These are phyloP conservation scores for Mesotaenium endlicherianum DNA, from an alignment of 139 green algal genomes.

Conservation along the genomic window DNA sequence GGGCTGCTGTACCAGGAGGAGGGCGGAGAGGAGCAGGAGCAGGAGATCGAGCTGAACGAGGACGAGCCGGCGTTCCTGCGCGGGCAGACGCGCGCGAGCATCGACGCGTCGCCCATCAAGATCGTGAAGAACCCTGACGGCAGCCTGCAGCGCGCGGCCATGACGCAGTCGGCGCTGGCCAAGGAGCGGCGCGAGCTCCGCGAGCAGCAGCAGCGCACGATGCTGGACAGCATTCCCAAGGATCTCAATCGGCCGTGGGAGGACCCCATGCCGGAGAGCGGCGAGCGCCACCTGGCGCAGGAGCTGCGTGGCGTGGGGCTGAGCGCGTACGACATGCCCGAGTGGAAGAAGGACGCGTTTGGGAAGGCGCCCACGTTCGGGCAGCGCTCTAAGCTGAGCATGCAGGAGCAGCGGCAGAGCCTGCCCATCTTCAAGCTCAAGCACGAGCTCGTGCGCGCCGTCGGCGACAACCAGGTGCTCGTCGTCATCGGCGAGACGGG, in stretches of 20 bases:
- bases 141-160: slow-evolving; percentile 90
- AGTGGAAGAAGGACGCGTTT: slow-evolving; percentile 72
- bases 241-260: slow-evolving; percentile 94
- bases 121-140: slow-evolving; percentile 99
- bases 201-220: slow-evolving; percentile 90
- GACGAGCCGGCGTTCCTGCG: slow-evolving; percentile 89
- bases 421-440: slow-evolving; percentile 94
- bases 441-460: slow-evolving; percentile 81
- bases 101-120: slow-evolving; percentile 89
- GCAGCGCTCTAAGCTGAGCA: slow-evolving; percentile 70
- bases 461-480: slow-evolving; percentile 85
- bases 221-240: slow-evolving; percentile 67
- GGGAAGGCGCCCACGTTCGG: slow-evolving; percentile 89
- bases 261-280: slow-evolving; percentile 85
- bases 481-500: slow-evolving; percentile 90
- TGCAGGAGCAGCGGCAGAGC: slow-evolving; percentile 90
- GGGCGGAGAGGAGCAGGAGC: slow-evolving; percentile 83
- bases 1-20: slow-evolving; percentile 53
- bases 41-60: slow-evolving; percentile 98
- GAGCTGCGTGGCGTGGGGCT: slow-evolving; percentile 81
- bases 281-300: slow-evolving; percentile 67
- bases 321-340: slow-evolving; percentile 56
- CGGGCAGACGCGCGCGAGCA: slow-evolving; percentile 63
- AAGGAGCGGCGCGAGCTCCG: slow-evolving; percentile 96
- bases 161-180: slow-evolving; percentile 87